phyloP scores from a whole-genome alignment of 148 eudicot genomes.

The Beta vulgaris region DNA sequence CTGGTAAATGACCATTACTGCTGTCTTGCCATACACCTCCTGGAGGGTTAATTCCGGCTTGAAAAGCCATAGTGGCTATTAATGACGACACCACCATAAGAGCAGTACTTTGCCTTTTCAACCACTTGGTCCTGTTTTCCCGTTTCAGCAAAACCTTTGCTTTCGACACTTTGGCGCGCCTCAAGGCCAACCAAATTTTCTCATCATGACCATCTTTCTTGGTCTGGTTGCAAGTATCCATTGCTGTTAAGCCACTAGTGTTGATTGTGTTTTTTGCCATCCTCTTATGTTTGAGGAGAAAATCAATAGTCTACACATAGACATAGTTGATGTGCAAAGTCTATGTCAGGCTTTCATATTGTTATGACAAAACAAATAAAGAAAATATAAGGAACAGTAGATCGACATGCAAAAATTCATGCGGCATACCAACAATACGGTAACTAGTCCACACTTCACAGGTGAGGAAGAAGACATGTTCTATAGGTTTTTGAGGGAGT shows the following conservation, averaged over 20 bases:
- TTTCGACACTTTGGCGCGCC: background rate
- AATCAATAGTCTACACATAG: too few species aligned
- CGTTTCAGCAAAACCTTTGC: background rate
- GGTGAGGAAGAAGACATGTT: too few species aligned
- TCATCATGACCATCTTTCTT: background rate
- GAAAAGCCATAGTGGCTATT: conserved; percentile 40
- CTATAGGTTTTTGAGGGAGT: too few species aligned
- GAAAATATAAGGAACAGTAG: too few species aligned
- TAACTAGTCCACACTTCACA: too few species aligned
- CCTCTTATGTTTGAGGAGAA: too few species aligned
- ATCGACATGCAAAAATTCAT: too few species aligned
- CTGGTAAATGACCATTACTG: conserved; percentile 18
- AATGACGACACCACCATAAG: conserved; percentile 40
- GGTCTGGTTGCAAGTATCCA: conserved; percentile 15
- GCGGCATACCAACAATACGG: too few species aligned
- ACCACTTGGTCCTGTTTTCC: background rate
- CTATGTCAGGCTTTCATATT: too few species aligned
- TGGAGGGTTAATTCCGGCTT: conserved; percentile 34
- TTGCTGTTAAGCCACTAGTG: conserved; percentile 25
- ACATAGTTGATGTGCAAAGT: too few species aligned
- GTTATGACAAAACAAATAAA: too few species aligned
- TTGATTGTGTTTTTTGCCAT: too few species aligned
- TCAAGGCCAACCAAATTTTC: background rate
- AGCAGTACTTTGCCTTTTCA: conserved; percentile 15
- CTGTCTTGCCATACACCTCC: conserved; percentile 38